These are phyloP conservation scores for Mycena chlorophos DNA, from an alignment of 768 basidiomycete genomes.

Conservation along the genomic window DNA sequence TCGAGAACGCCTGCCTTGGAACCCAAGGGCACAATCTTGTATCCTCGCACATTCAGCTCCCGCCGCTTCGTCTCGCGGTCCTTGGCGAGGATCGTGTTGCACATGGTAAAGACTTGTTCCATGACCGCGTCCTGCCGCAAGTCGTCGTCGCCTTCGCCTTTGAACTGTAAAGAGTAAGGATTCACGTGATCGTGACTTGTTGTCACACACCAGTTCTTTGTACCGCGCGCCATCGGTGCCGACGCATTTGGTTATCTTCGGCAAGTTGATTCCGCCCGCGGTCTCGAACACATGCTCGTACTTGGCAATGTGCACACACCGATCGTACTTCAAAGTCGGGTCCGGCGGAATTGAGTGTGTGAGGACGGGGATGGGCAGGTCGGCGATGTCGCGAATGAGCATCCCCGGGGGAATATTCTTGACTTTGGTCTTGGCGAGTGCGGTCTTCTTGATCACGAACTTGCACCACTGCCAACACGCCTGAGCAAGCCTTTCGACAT, in stretches of 20 bases:
- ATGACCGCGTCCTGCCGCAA: constrained; percentile 97
- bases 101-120: constrained; percentile 94
- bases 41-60: constrained; percentile 72
- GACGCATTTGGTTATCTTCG: constrained; percentile 76
- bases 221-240: constrained; percentile 66
- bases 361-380: constrained; percentile 79
- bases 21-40: constrained; percentile 86
- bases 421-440: constrained; percentile 16
- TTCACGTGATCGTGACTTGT: too few species aligned
- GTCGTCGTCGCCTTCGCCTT: constrained; percentile 89
- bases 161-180: constrained; percentile 77
- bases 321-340: constrained; percentile 61
- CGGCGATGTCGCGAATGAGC: constrained; percentile 47
- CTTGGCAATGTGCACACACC: constrained; percentile 65
- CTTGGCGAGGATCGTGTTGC: constrained; percentile 71
- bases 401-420: constrained; percentile 46
- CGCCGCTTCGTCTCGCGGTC: constrained; percentile 80
- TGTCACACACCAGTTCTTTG: constrained; percentile 77
- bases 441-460: constrained; percentile 44
- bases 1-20: constrained; percentile 83
- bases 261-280: constrained; percentile 79
- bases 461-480: constrained; percentile 78
- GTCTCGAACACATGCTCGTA: constrained; percentile 61
- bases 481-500: constrained; percentile 60
- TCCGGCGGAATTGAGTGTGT: constrained; percentile 74